Base-by-base conservation (phyloP, 352 stramenopile species). In the Phytophthora europaea region DNA sequence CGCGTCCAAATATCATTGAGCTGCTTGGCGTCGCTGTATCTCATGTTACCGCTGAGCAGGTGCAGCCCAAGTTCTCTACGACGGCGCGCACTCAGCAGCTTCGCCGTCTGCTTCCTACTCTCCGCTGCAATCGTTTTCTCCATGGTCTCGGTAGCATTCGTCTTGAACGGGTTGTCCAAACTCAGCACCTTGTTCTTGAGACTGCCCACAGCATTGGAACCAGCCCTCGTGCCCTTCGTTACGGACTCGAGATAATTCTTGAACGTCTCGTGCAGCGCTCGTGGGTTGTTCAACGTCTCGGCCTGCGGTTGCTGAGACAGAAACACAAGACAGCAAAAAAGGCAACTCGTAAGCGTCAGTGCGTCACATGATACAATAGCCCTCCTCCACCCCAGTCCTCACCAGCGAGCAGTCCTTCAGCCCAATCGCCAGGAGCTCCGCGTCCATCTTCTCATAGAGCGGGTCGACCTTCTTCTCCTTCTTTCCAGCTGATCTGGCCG, bases 141-240 rank as follows among this genome's bases (percentile, higher is more conserved):
- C 5, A 52, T 57, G 34, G 77, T 85, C 10, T 71, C 53, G 7
- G 72, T 65, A 38, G 82, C 72, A 22, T 77, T 80, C 7, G 65
- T 74, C 38, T 87, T 90, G 22, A 92, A 72, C 1, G 88, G 88
- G 31, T 94, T 94, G 56, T 94, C 88, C 58, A 94, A 73, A 52
- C 90, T 87, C 64, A 94, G 61, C 50, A 94, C 82, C 71, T 94
- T 94, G 76, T 90, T 92, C 73, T 90, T 90, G 56, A 94, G 81
- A 70, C 87, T 88, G 22, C 87, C 76, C 18, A 82, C 73, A 45
- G 78, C 71, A 5, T 48, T 72, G 6, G 52, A 67, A 3, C 63
- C 43, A 51, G 70, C 45, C 51, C 31, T 65, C 8, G 69, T 72
- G 43, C 52, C 66, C 6, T 75, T 43, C 6, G 73, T 81, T 38